Evolutionary conservation across 2,329 filamentous ascomycete species (phyloP), one percentile per base, ranked within the genome.

Genomic region (Claviceps sp.): DNA sequence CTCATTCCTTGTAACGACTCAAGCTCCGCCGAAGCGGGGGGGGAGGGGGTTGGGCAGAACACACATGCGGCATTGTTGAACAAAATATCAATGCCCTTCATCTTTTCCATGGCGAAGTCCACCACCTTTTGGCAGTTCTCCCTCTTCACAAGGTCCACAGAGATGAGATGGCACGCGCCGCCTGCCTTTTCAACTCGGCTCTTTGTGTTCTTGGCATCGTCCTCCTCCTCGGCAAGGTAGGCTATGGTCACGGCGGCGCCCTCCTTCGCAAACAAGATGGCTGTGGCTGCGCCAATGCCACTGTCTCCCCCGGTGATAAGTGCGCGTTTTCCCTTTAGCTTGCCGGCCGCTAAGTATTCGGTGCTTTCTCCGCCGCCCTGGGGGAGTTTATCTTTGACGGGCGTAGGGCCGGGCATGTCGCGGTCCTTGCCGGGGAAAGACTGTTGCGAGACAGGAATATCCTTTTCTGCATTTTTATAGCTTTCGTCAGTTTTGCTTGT

Each of bases 221-320:
- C 71, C 63, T 91, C 81, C 65, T 94, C 88, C 37, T 85, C 78
- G 0, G 84, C 81, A 0, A 89, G 73, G 60, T 93, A 88, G 4
- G 79, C 78, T 57, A 93, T 88, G 53, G 85, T 73, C 49, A 77
- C 79, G 56, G 86, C 80, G 14, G 85, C 86, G 5, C 86, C 88
- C 66, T 93, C 88, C 75, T 88, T 84, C 41, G 86, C 86, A 60
- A 84, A 93, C 0, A 93, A 73, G 16, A 91, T 75, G 1, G 87
- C 85, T 1, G 83, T 79, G 1, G 87, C 79, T 84, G 53, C 47
- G 3, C 53, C 53, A 20, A 54, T 54, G 16, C 53, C 53, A 34
- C 53, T 54, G 43, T 54, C 86, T 3, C 87, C 87, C 16, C 86
- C 86, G 0, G 87, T 91, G 60, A 93, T 91, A 53, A 93, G 67